Base-by-base conservation (phyloP, 2,329 filamentous ascomycete genomes). In the Trichoderma sp. region DNA sequence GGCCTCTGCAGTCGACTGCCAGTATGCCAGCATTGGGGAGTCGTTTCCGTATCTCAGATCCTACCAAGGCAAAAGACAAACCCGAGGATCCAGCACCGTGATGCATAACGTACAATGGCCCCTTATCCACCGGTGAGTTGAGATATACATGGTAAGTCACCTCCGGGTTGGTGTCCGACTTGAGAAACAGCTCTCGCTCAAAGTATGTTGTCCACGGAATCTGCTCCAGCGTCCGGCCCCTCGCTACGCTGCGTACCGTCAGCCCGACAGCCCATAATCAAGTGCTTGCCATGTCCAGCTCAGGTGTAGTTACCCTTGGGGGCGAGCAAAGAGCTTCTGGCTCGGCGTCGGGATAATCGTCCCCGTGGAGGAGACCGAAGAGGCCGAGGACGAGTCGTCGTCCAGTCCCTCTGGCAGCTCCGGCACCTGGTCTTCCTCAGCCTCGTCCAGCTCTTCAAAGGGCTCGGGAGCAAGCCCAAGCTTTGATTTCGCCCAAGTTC, bases 11-110 rank as follows among this genome's bases (percentile, higher is more conserved):
- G 77, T 98, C 94, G 12, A 94, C 78, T 4, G 93, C 92, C 22
- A 99, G 84, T 48, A 98, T 86, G 1, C 95, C 96, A 3, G 94
- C 92, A 7, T 87, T 84, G 0, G 95, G 92, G 50, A 97, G 83
- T 7, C 87, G 84, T 76, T 90, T 92, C 64, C 90, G 87, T 70
- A 98, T 88, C 76, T 96, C 91, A 53, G 87, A 84, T 2, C 90
- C 88, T 69, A 97, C 88, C 4, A 92, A 84, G 5, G 94, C 94
- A 79, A 98, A 99, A 2, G 93, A 97, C 68, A 98, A 86, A 7
- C 92, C 96, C 0, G 94, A 97, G 4, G 94, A 97, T 17, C 95
- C 95, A 48, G 92, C 95, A 45, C 95, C 95, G 80, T 99, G 95
- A 76, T 99, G 95, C 80, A 92, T 92, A 69, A 98, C 90, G 78